These are phyloP conservation scores for Drechslera avenae DNA, from an alignment of 2,329 filamentous ascomycete species.

Conservation along the genomic window DNA sequence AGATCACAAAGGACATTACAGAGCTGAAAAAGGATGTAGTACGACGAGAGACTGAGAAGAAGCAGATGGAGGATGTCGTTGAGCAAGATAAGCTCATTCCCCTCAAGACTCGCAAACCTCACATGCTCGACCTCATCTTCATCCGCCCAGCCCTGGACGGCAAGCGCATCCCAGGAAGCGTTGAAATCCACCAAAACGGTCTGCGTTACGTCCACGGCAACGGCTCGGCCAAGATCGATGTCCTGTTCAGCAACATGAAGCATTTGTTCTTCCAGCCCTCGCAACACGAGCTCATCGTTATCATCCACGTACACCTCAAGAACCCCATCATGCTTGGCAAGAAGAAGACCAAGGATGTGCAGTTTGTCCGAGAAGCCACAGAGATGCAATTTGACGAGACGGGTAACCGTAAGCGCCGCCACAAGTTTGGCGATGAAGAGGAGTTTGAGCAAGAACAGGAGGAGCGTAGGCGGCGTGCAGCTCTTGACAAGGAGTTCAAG, in stretches of 20 bases:
- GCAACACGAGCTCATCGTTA: slow-evolving; percentile 92
- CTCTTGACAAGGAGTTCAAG: slow-evolving; percentile 94
- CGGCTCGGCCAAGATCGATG: slow-evolving; percentile 82
- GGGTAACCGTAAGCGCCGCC: slow-evolving; percentile 95
- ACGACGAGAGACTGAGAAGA: slow-evolving; percentile 97
- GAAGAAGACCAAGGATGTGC: slow-evolving; percentile 98
- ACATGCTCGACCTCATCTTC: slow-evolving; percentile 91
- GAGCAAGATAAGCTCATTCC: slow-evolving; percentile 97
- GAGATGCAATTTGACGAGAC: slow-evolving; percentile 99
- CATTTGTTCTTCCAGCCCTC: slow-evolving; percentile 99
- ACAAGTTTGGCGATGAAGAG: slow-evolving; percentile 96
- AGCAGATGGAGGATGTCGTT: slow-evolving; percentile 98
- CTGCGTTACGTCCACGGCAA: slow-evolving; percentile 84
- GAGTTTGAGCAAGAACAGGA: slow-evolving; percentile 99
- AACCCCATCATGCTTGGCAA: slow-evolving; percentile 98
- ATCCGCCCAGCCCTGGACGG: slow-evolving; percentile 94
- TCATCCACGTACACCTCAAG: slow-evolving; percentile 97
- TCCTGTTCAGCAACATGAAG: slow-evolving; percentile 97
- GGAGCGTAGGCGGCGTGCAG: slow-evolving; percentile 86
- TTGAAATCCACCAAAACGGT: slow-evolving; percentile 99
- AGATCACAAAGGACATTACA: slow-evolving; percentile 90
- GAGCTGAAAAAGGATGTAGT: slow-evolving; percentile 93
- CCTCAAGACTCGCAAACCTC: slow-evolving; percentile 89
- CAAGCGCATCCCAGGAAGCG: slow-evolving; percentile 92
- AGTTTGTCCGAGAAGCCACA: slow-evolving; percentile 96